These are phyloP conservation scores for Serpula lacrymans DNA, from an alignment of 768 basidiomycete genomes.

Conservation along the genomic window DNA sequence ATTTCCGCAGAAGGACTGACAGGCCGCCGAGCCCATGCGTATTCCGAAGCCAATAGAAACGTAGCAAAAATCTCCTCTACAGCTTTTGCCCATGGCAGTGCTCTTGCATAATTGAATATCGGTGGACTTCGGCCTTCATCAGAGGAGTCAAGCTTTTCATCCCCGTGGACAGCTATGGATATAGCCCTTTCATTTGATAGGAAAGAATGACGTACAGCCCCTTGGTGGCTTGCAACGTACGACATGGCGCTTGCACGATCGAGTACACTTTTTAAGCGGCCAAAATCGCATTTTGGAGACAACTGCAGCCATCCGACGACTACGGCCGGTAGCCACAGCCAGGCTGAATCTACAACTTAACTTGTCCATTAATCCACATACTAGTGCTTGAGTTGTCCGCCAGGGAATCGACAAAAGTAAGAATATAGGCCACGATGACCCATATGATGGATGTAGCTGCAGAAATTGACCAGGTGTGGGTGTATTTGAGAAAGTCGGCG, in stretches of 20 bases:
- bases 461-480: conserved; percentile 33
- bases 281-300: conserved; percentile 30
- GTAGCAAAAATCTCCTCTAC: not conserved
- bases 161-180: not conserved
- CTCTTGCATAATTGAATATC: conserved; percentile 5
- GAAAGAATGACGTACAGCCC: not conserved
- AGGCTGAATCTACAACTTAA: conserved; percentile 25
- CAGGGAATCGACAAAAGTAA: conserved; percentile 26
- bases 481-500: conserved; percentile 26
- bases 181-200: not conserved
- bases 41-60: conserved; percentile 5
- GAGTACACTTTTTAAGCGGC: conserved; percentile 23
- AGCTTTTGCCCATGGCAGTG: conserved; percentile 1
- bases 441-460: conserved; percentile 32
- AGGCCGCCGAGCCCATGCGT: conserved; percentile 4
- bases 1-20: conserved; percentile 6
- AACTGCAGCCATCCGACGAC: conserved; percentile 33
- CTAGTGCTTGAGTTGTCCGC: conserved; percentile 2
- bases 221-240: conserved; percentile 12
- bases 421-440: conserved; percentile 26
- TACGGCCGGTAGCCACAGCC: conserved; percentile 35
- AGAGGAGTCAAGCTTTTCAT: conserved; percentile 1
- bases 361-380: conserved; percentile 6
- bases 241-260: conserved; percentile 23
- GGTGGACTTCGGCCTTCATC: conserved; percentile 3